Conservation (phyloP, 345 rosid species). For the Salix suchowensis region DNA sequence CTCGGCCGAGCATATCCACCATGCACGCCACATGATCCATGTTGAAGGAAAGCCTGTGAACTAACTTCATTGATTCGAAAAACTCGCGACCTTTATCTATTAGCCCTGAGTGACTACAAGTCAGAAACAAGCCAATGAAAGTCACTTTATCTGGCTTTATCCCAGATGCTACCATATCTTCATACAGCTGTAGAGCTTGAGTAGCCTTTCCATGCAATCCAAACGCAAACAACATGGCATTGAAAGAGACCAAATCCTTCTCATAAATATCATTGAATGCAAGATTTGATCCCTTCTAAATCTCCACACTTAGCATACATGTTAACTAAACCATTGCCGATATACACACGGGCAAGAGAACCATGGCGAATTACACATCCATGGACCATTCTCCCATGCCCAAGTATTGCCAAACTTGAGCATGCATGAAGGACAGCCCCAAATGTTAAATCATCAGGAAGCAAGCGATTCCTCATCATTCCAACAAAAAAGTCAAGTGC, state of each 20-base stretch:
- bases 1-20: conserved; percentile 77
- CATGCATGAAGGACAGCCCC: conserved; percentile 74
- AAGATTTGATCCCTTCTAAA: conserved; percentile 36
- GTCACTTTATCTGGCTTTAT: conserved; percentile 66
- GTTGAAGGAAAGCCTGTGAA: conserved; percentile 42
- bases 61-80: conserved; percentile 43
- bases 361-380: conserved; percentile 52
- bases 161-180: conserved; percentile 49
- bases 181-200: conserved; percentile 49
- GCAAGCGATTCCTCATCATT: conserved; percentile 38
- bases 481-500: conserved; percentile 50
- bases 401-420: conserved; percentile 54
- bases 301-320: conserved; percentile 81
- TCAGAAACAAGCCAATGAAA: conserved; percentile 61
- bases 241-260: conserved; percentile 72
- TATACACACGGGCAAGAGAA: conserved; percentile 47
- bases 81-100: conserved; percentile 46
- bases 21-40: conserved; percentile 62
- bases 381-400: conserved; percentile 67
- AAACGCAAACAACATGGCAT: conserved; percentile 64
- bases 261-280: conserved; percentile 49
- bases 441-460: conserved; percentile 45
- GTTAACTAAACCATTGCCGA: conserved; percentile 65
- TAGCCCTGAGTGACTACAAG: conserved; percentile 80
- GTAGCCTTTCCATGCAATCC: conserved; percentile 64